phyloP scores from a whole-genome alignment of 164 flowering plant species.

The Platanus orientalis region DNA sequence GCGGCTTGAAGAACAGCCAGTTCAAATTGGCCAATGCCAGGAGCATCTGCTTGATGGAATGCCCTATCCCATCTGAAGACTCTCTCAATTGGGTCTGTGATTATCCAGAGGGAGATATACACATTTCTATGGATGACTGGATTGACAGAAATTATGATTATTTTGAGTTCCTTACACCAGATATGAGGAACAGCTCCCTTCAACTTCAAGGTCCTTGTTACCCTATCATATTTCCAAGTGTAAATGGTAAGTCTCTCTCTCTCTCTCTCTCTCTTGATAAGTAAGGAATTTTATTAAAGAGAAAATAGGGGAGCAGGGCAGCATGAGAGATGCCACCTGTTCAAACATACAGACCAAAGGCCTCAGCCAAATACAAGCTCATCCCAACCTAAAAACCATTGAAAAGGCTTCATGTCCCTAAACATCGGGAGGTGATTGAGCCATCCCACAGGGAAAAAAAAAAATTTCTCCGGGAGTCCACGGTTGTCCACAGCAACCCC shows the following conservation, averaged over 20 bases:
- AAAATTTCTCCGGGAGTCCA: no score
- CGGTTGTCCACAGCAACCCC: no score
- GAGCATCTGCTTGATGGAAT: conserved; percentile 85
- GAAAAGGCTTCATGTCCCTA: no score
- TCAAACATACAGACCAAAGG: no score
- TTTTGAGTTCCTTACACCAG: conserved; percentile 80
- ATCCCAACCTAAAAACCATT: no score
- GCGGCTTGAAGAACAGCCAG: conserved; percentile 62
- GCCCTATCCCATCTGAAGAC: conserved; percentile 83
- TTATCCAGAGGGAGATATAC: conserved; percentile 92
- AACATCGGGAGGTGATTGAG: no score
- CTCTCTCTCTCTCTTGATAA: no score
- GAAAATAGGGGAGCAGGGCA: no score
- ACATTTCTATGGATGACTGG: conserved; percentile 67
- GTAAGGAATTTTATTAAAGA: no score
- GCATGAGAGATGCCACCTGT: no score
- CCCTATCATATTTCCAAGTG: conserved; percentile 93
- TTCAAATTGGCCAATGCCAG: conserved; percentile 71
- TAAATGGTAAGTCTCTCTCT: conserved; percentile 62
- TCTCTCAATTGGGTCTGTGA: conserved; percentile 96
- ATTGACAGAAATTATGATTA: conserved; percentile 89
- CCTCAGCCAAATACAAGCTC: no score
- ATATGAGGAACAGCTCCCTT: conserved; percentile 83
- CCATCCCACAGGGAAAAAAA: no score
- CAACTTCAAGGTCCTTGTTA: conserved; percentile 99